Base-by-base conservation (phyloP, 768 basidiomycete genomes). In the Phaffia tasmanica region DNA sequence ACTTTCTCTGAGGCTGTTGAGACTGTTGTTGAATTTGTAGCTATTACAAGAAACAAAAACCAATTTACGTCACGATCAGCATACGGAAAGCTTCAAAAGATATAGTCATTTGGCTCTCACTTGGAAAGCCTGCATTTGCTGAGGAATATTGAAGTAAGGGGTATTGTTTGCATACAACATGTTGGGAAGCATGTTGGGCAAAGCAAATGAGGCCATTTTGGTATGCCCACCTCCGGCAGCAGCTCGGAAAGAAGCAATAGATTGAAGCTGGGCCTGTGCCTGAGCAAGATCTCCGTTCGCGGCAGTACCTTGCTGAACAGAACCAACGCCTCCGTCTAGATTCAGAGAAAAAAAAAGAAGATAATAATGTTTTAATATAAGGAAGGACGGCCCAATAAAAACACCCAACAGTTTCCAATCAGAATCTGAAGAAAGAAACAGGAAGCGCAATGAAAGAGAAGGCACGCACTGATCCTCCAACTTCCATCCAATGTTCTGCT, bases 41-140 rank as follows among this genome's bases (percentile, higher is more conserved):
- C 72, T 79, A 48, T 23, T 42, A 29, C 21, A 42, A 46, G 18
- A 3, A 46, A 62, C 6, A 11, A 42, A 5, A 4, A 11, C 11
- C 35, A 11, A 42, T 11, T 11, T 11, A 42, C 11, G 35, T 42
- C 11, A 42, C 11, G 35, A 11, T 42, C 11, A 42, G 35, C 35
- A 11, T 42, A 42, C 35, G 35, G 35, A 42, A 42, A 42, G 35
- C 35, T 5, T 4, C 35, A 11, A 11, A 53, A n/a, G 51, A 27
- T 53, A 16, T 32, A 15, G 48, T 16, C 11, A 57, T 4, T 27
- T 11, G 30, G 57, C 23, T 19, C 21, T 29, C 27, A 75, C 68
- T 79, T 92, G 92, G 80, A 95, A 94, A 71, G 92, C 72, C 88
- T 93, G 91, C 70, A 93, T 88, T 73, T 94, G 91, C 74, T 94